Percentiles rank a stretch among this genome's conserved stretches.
These are phyloP conservation scores for Penicillium digitatum DNA, from an alignment of 2,329 filamentous ascomycete genomes.

Conservation along the genomic window DNA sequence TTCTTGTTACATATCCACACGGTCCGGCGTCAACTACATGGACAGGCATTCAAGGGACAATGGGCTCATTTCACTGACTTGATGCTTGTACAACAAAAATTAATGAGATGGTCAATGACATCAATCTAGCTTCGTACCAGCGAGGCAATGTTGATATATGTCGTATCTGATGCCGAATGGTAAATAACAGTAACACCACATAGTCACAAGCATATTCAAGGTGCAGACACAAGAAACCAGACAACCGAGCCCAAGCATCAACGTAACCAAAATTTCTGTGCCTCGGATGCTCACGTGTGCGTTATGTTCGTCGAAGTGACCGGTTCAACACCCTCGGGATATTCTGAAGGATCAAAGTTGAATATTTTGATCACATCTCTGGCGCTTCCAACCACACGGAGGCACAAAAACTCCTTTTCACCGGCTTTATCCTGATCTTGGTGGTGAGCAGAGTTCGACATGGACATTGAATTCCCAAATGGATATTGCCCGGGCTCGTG, in stretches of 20 bases:
- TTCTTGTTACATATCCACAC: constrained; percentile 12
- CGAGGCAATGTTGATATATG: not conserved
- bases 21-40: constrained; percentile 18
- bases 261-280: not conserved
- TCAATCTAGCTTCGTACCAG: not conserved
- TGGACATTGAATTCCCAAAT: constrained; percentile 11
- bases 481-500: constrained; percentile 32
- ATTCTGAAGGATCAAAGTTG: constrained; percentile 35
- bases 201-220: not conserved
- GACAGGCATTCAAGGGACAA: constrained; percentile 14
- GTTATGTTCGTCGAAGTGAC: not conserved
- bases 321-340: constrained; percentile 25
- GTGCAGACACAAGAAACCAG: not conserved
- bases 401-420: constrained; percentile 33
- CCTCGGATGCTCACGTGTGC: not conserved
- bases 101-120: constrained; percentile 23
- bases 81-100: constrained; percentile 15
- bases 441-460: not conserved
- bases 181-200: not conserved
- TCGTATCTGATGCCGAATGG: not conserved
- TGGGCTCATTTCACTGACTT: not conserved
- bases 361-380: constrained; percentile 35
- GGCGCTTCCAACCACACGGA: constrained; percentile 35
- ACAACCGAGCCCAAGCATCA: not conserved
- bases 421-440: constrained; percentile 8